These are phyloP conservation scores for Aspergillus costaricaensis DNA, from an alignment of 2,329 filamentous ascomycete species.

Conservation along the genomic window DNA sequence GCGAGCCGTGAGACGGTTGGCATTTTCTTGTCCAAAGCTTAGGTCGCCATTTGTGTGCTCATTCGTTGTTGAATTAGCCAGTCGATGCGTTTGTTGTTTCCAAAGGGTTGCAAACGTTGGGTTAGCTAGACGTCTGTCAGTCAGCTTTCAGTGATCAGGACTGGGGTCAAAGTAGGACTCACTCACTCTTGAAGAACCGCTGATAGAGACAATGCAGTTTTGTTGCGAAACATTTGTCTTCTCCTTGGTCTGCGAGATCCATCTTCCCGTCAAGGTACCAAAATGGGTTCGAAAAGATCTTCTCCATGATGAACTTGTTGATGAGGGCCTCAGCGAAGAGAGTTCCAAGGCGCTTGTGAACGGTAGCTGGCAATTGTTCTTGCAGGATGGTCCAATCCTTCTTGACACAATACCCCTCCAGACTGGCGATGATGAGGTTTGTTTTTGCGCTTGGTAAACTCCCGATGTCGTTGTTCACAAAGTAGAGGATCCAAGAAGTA, in stretches of 20 bases:
- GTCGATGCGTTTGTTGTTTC: not conserved
- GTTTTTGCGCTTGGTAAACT: not conserved
- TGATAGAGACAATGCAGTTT: not conserved
- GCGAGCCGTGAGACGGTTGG: not conserved
- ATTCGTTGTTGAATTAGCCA: not conserved
- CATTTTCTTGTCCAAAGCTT: not conserved
- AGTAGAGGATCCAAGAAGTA: not conserved
- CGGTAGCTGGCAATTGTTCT: not conserved
- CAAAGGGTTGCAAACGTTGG: not conserved
- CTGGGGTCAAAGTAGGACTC: not conserved
- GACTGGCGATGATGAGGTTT: not conserved
- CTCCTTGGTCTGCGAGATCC: not conserved
- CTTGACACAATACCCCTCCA: not conserved
- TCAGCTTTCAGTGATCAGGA: not conserved
- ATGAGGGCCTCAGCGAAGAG: not conserved
- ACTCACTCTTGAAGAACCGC: not conserved
- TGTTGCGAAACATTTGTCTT: not conserved
- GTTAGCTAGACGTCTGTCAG: not conserved
- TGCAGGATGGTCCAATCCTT: not conserved
- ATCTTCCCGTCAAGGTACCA: constrained; percentile 4
- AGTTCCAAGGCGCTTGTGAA: not conserved
- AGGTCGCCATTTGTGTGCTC: not conserved
- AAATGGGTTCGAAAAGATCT: not conserved
- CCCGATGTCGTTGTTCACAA: not conserved
- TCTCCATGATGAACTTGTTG: not conserved